Evolutionary conservation across 75 land plant species (phyloP), one percentile per base, ranked within the genome.

Genomic region (Cryptomeria japonica): DNA sequence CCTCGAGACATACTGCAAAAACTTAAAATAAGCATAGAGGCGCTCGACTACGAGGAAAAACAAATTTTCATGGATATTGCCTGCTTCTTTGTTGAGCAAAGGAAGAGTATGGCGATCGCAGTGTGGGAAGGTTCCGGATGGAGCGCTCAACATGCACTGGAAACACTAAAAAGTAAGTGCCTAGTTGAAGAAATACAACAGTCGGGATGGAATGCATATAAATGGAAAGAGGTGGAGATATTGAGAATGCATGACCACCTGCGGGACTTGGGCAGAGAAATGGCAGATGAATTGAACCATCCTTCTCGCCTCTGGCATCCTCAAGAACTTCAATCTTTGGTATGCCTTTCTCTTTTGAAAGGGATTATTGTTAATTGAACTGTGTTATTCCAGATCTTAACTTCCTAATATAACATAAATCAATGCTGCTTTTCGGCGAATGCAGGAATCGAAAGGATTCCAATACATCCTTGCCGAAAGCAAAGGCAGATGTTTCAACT

Each of bases 221-320:
- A 41, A 41, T 41, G 41, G 41, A 41, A 41, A 41, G 41, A 41
- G 41, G 2, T 41, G 41, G 41, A 41, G 41, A 41, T 78, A 39
- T 16, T 78, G 41, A 78, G 22, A 78, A 78, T 78, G 80, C 80
- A 78, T 39, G 42, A 39, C 8, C 80, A 78, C 80, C 42, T 78
- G 6, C 16, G 42, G 8, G 80, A 78, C 41, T 5, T 78, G 22
- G 80, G 80, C 38, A 78, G 80, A 78, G 80, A 78, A 16, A 78
- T 78, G 38, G 80, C 22, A 78, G 0, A 78, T 37, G 80, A 37
- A 37, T 78, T 22, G 7, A 6, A 7, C 1, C 3, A 0, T 18
- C 80, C 15, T 18, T 41, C 5, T 37, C 41, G 80, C 2, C 25
- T 78, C 1, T 37, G 80, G 42, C 25, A 13, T 6, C 34, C 80